Evolutionary conservation across 2,329 filamentous ascomycete genomes (phyloP), one percentile per base, ranked within the genome.

Genomic region (Ambrosiella beaveri): DNA sequence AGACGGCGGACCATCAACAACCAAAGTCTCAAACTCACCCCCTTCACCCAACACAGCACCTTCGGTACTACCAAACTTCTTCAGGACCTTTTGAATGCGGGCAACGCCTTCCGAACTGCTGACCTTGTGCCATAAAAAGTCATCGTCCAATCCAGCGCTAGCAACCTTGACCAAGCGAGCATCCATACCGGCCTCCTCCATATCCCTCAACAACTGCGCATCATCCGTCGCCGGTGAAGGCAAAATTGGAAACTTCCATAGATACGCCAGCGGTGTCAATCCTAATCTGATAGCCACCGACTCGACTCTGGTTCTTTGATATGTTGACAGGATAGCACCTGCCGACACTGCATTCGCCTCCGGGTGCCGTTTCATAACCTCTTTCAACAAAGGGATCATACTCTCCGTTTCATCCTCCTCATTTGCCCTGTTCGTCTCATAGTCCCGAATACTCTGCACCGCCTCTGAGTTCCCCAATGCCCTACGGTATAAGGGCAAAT

Each of bases 161-260:
- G 93, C 90, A 50, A 96, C 88, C 71, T 97, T 98, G 71, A 98
- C 82, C 66, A 98, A 88, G 61, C 90, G 77, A n/a, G 90, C 86
- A 66, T 95, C 88, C 58, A 95, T 80, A 0, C 85, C 85, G 2
- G 82, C 80, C 6, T 74, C 75, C 4, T 78, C 79, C 88, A 98
- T 95, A 68, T 96, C 90, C 60, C 80, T 75, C 55, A 98, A 74
- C 17, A 97, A 74, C 68, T 74, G 77, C 15, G 72, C 73, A 54
- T 76, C 77, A 53, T 74, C 71, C 45, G 64, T 61, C 58, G 6
- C 40, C 1, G 73, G 71, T 7, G 71, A 71, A 2, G 86, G 84
- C 2, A 96, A 75, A 52, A 78, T 71, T 1, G 89, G 87, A 70
- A 86, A 96, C 72, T 95, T 87, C 93, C 93, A 98, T 54, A 98